Evolutionary conservation across 495 filamentous ascomycete genomes (phyloP).

Genomic region (Penicillium ochrochloron): DNA sequence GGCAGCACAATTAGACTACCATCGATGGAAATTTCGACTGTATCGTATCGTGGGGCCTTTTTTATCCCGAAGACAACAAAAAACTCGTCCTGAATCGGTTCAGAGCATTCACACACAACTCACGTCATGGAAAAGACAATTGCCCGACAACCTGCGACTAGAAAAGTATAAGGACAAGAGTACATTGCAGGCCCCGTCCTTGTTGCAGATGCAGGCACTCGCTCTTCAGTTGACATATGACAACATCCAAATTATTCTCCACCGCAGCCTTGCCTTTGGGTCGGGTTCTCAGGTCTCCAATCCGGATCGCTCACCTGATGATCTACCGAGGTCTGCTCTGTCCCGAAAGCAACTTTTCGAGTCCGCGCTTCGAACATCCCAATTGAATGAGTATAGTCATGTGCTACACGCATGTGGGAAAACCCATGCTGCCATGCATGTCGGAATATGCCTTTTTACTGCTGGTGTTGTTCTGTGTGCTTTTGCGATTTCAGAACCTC

Average conservation of each 20-base stretch:
- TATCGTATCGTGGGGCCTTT: background rate
- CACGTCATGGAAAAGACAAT: background rate
- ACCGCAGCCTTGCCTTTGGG: background rate
- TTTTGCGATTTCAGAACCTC: conserved; percentile 1
- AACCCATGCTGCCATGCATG: conserved; percentile 4
- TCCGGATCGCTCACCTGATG: background rate
- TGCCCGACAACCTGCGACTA: background rate
- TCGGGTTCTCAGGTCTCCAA: background rate
- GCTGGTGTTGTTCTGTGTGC: background rate
- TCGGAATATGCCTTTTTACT: conserved; percentile 5
- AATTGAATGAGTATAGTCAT: background rate
- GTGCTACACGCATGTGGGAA: background rate
- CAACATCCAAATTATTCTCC: background rate
- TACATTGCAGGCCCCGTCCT: background rate
- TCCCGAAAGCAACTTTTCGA: background rate
- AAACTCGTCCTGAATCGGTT: background rate
- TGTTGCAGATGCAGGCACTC: background rate
- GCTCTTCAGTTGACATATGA: background rate
- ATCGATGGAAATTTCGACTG: background rate
- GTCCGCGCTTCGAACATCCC: background rate
- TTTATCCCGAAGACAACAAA: background rate
- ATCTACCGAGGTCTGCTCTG: background rate
- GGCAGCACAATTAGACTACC: background rate
- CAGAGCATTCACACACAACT: background rate
- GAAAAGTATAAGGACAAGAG: background rate